Base-by-base conservation (phyloP, 257 asterid genomes). In the Capsicum baccatum region DNA sequence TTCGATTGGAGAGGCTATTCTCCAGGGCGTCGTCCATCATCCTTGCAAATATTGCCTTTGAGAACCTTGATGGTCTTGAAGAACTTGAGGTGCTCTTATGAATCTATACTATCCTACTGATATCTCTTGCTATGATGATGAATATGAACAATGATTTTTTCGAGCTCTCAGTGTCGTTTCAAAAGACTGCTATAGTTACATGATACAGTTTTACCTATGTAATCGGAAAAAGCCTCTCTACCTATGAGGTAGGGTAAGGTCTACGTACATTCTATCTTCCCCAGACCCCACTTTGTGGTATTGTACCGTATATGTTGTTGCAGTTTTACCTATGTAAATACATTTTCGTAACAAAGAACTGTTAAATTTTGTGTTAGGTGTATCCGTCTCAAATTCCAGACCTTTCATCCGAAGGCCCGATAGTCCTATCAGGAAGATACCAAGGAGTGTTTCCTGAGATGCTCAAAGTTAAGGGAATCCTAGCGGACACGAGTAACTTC, bases 351-450 rank as follows among this genome's bases (percentile, higher is more conserved):
- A 86, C 83, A 85, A 60, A 70, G 88, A 47, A n/a, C 79, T 57
- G 39, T 35, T 74, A 50, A 9, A 88, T 84, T 84, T 83, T 86
- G 35, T 84, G 81, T 33, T 88, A 95, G 99, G 98, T 97, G 84
- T 92, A 89, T 87, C 98, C 98, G 69, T 85, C 92, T 85, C 92
- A 86, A 91, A 88, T 93, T 83, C 98, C 97, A 21, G 99, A 97
- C 87, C 90, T 97, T 86, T 97, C 98, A 39, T 92, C 92, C 37
- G 93, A 86, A 84, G 85, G 96, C 86, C 97, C 95, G 83, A 87
- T 94, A 92, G 88, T 97, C 83, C 71, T 97, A 87, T 91, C 95
- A 21, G 98, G 98, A 85, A 92, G 98, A 89, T 97, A 94, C 86
- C 92, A 78, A 3, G 99, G 99, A 83, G 84, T 69, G 48, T 97